These are phyloP conservation scores for Pyricularia grisea DNA, from an alignment of 2,329 filamentous ascomycete species.

Conservation along the genomic window DNA sequence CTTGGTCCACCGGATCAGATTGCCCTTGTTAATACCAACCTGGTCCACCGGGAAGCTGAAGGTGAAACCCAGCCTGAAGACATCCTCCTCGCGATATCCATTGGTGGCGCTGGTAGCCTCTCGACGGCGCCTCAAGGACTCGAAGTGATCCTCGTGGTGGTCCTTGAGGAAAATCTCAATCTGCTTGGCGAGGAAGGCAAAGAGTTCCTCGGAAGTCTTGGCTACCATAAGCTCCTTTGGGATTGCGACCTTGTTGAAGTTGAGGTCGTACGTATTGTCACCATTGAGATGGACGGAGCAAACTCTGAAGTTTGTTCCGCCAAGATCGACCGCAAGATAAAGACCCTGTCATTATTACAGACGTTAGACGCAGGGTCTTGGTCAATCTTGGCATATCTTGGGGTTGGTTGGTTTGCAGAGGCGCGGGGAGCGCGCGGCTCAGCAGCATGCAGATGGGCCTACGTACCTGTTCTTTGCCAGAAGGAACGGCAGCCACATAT, in stretches of 20 bases:
- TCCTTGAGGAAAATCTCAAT: constrained; percentile 80
- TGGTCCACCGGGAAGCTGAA: constrained; percentile 97
- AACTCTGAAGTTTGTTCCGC: constrained; percentile 96
- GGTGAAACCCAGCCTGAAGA: constrained; percentile 95
- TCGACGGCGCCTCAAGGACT: constrained; percentile 56
- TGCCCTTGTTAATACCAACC: constrained; percentile 88
- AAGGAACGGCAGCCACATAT: constrained; percentile 90
- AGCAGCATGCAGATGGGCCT: not conserved
- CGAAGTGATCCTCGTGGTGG: constrained; percentile 84
- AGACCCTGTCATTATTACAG: constrained; percentile 53
- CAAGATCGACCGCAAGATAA: constrained; percentile 95
- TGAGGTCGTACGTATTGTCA: constrained; percentile 89
- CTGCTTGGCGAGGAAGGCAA: constrained; percentile 85
- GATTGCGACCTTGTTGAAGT: constrained; percentile 85
- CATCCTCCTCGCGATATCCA: constrained; percentile 59
- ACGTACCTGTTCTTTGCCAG: constrained; percentile 89
- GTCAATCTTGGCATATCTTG: not conserved
- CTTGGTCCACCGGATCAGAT: constrained; percentile 95
- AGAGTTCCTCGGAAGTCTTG: constrained; percentile 77
- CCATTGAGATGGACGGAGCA: constrained; percentile 92
- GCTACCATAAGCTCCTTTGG: constrained; percentile 86
- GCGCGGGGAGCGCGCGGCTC: constrained; percentile 3
- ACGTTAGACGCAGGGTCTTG: not conserved
- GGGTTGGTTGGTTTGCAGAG: not conserved
- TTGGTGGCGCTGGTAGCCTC: constrained; percentile 48